Conservation (phyloP, 371 early-diverging fungal genomes). For the Agmasoma carcini region DNA sequence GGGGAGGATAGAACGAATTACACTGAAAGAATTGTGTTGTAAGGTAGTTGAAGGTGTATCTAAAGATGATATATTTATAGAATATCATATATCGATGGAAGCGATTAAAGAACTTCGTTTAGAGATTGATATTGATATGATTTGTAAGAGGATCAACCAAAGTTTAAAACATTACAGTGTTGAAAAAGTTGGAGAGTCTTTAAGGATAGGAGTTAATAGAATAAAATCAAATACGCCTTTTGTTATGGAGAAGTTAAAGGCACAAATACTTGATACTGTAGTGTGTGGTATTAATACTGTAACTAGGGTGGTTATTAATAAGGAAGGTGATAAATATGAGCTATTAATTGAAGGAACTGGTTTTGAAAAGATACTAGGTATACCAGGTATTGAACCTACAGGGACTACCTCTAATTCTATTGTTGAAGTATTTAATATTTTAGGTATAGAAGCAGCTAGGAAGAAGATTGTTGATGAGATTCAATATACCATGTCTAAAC, state of each 20-base stretch:
- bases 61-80: constrained; percentile 11
- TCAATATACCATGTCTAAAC: constrained; percentile 65
- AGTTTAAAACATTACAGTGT: background rate
- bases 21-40: constrained; percentile 59
- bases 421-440: constrained; percentile 70
- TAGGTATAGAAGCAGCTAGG: constrained; percentile 92
- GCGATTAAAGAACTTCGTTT: constrained; percentile 46
- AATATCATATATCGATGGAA: constrained; percentile 14
- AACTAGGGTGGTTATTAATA: constrained; percentile 65
- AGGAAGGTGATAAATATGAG: constrained; percentile 52
- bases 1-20: constrained; percentile 73
- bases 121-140: constrained; percentile 73
- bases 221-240: constrained; percentile 57
- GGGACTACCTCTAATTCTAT: constrained; percentile 73
- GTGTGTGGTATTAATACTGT: constrained; percentile 71
- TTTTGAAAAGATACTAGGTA: constrained; percentile 68
- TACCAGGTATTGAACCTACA: constrained; percentile 58
- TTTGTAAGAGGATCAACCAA: constrained; percentile 54
- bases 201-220: constrained; percentile 54
- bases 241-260: constrained; percentile 64
- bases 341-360: constrained; percentile 83
- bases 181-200: constrained; percentile 62
- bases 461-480: constrained; percentile 64
- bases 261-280: constrained; percentile 61
- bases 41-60: constrained; percentile 2